Evolutionary conservation across 176 grass and related monocot species (phyloP), one percentile per base, ranked within the genome.

Genomic region (Puccinellia tenuiflora): DNA sequence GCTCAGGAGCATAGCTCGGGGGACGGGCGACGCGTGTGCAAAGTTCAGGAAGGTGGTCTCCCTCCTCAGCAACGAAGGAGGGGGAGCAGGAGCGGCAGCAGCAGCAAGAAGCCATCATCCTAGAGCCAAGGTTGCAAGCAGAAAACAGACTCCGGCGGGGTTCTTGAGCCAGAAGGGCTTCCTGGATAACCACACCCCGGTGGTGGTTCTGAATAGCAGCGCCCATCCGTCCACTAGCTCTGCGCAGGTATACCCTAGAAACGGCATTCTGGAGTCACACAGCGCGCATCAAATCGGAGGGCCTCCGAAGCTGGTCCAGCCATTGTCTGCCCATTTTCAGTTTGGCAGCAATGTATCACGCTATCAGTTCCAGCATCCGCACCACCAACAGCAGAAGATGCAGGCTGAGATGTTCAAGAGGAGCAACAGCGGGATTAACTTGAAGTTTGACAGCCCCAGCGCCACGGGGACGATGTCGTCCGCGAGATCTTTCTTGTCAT

Each of bases 21-120:
- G 95, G 31, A 92, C 91, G 26, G 85, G 64, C 3, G 92, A 92
- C 20, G 90, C 92, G 14, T 82, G 94, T 43, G 85, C 91, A n/a
- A 90, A 83, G 79, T 96, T 99, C 86, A 96, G 83, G 65, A 99
- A 90, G 53, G 96, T 99, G 14, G 68, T 79, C 3, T 81, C 91
- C 63, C 78, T 99, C 60, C 91, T 99, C 26, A 67, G 38, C 80
- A 84, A 82, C 24, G 24, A 62, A 42, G 24, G 66, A 20, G 75
- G 43, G 9, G 68, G 29, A 13, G 33, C 33, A 39, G 31, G 56
- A 20, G 68, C 50, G 11, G 55, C 28, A 22, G 75, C 40, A 13
- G 68, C 30, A 24, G 29, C 83, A 15, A 62, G 21, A 5, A 83
- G 87, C 28, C 91, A 96, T 63, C 91, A 96, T 63, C 89, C 93